Percentiles rank a stretch among this genome's conserved stretches.
Evolutionary conservation across 2,329 filamentous ascomycete species (phyloP).

Genomic region (Pseudogymnoascus sp.): DNA sequence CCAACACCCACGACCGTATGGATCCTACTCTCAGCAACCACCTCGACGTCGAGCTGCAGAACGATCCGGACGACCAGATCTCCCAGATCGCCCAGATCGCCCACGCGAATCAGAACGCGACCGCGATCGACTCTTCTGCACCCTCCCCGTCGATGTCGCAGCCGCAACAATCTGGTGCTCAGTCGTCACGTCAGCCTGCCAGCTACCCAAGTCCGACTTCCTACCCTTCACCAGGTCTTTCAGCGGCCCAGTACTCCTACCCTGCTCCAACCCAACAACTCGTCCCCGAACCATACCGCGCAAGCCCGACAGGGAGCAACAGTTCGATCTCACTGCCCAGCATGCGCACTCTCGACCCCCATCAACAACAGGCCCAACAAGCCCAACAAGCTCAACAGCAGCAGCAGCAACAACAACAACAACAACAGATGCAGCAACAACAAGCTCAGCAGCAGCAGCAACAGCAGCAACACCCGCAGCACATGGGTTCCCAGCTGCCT

Average conservation of each 20-base stretch:
- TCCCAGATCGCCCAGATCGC: neutral
- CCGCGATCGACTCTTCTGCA: slow-evolving; percentile 24
- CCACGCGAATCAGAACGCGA: neutral
- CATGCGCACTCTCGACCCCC: slow-evolving; percentile 39
- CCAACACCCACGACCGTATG: slow-evolving; percentile 10
- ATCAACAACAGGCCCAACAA: slow-evolving; percentile 26
- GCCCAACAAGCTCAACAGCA: slow-evolving; percentile 20
- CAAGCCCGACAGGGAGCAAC: slow-evolving; percentile 34
- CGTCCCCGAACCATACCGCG: slow-evolving; percentile 34
- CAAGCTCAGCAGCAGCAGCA: neutral
- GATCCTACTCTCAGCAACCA: neutral
- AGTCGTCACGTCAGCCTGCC: slow-evolving; percentile 19
- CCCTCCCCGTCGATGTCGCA: slow-evolving; percentile 28
- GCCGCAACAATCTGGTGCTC: slow-evolving; percentile 20
- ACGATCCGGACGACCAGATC: neutral
- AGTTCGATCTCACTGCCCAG: slow-evolving; percentile 40
- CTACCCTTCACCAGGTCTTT: slow-evolving; percentile 38
- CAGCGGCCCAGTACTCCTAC: slow-evolving; percentile 39
- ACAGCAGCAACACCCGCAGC: slow-evolving; percentile 21
- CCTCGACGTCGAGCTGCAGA: slow-evolving; percentile 20
- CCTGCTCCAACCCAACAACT: slow-evolving; percentile 30
- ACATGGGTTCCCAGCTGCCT: slow-evolving; percentile 45
- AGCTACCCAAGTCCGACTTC: slow-evolving; percentile 38
- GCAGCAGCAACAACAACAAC: slow-evolving; percentile 16
- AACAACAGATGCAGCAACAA: neutral